A percentile compares a stretch with the other conserved stretches of the same genome.
Conservation (phyloP, 257 asterid species). For the Lithospermum erythrorhizon region DNA sequence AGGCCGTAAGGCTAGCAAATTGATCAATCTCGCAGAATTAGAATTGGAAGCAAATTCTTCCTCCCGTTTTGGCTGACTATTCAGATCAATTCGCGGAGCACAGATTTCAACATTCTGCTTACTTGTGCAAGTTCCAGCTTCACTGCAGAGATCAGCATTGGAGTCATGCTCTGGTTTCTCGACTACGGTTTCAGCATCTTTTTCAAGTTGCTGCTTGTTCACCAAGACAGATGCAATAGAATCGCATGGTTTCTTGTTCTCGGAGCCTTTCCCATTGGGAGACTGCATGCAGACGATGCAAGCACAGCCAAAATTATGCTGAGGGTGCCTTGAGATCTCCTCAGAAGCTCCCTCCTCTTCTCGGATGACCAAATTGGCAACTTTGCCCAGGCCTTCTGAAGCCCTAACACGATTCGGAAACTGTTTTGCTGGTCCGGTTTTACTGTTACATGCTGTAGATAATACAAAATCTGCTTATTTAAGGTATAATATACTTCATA, state of each 20-base stretch:
- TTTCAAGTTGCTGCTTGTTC: constrained; percentile 40
- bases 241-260: constrained; percentile 55
- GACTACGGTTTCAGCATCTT: constrained; percentile 33
- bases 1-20: constrained; percentile 1
- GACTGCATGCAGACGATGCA: constrained; percentile 87
- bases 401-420: constrained; percentile 28
- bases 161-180: constrained; percentile 18
- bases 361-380: constrained; percentile 53
- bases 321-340: constrained; percentile 58
- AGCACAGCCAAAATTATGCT: constrained; percentile 58
- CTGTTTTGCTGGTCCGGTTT: constrained; percentile 28
- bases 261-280: constrained; percentile 62
- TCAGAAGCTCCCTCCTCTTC: constrained; percentile 45
- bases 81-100: constrained; percentile 59
- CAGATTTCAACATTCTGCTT: constrained; percentile 14
- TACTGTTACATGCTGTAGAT: constrained; percentile 37
- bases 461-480: not conserved
- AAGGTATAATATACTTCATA: not conserved
- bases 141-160: constrained; percentile 7
- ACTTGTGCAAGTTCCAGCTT: constrained; percentile 6
- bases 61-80: constrained; percentile 75
- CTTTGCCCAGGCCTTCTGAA: constrained; percentile 61
- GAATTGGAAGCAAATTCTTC: constrained; percentile 48
- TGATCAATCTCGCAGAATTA: constrained; percentile 23
- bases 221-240: constrained; percentile 54